Evolutionary conservation across 2,329 filamentous ascomycete genomes (phyloP), one percentile per base, ranked within the genome.

Genomic region (Drechmeria coniospora): DNA sequence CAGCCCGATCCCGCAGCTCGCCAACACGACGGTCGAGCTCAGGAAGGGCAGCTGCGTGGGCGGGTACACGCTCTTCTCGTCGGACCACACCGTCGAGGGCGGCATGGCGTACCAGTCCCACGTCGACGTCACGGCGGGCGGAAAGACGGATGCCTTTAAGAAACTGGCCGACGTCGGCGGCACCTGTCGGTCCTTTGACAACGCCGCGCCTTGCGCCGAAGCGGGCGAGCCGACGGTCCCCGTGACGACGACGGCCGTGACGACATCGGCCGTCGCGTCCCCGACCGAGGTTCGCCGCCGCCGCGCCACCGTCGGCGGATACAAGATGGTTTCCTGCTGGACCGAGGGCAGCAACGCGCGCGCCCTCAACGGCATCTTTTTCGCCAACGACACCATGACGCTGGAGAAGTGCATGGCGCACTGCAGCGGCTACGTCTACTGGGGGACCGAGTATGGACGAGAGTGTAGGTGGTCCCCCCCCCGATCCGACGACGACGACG

Each of bases 381-480:
- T 54, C 27, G 57, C 54, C 13, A 57, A 61, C 35, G 57, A 65
- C 21, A 46, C 47, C 14, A 65, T 66, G 61, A 66, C 62, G 2
- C 44, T 64, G 8, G 60, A 64, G 31, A 50, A 45, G 23, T 67
- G 63, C 41, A 51, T 54, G 47, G 34, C 36, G 2, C 61, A 56
- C 43, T 67, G 62, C 47, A 53, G 50, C 2, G 50, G 47, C 1
- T 66, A 55, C 39, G 45, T 50, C 25, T 65, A 60, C 36, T 67
- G 56, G 48, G 64, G 57, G 3, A 59, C 62, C 5, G 63, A 68
- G 37, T 68, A 61, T 34, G 60, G 61, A 8, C 50, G 59, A 16
- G 63, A 68, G 42, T 66, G 62, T 56, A 32, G 49, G 50, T 44
- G 10, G 13, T 11, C 13, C 2, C 11, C 8, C 14, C 15, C 26